phyloP scores from a whole-genome alignment of 768 basidiomycete species.

The Rhizopogon rudus region DNA sequence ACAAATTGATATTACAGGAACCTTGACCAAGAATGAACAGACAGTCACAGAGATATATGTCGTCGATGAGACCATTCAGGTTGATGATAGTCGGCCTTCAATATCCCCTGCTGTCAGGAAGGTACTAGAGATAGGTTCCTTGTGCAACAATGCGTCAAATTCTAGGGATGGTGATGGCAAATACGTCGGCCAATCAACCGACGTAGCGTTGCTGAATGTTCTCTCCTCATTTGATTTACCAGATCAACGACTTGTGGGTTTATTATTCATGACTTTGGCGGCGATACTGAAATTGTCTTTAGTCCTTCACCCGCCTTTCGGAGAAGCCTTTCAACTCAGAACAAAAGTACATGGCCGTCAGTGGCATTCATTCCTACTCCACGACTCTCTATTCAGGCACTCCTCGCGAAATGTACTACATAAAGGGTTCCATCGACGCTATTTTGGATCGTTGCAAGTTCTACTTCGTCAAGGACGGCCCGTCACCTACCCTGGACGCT shows the following conservation, averaged over 20 bases:
- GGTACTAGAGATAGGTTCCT: conserved; percentile 73
- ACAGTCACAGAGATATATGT: conserved; percentile 87
- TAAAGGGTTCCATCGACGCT: conserved; percentile 89
- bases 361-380: conserved; percentile 52
- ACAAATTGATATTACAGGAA: conserved; percentile 41
- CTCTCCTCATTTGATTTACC: conserved; percentile 58
- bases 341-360: conserved; percentile 89
- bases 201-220: conserved; percentile 86
- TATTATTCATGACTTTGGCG: neutral
- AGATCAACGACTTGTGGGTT: conserved; percentile 67
- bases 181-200: conserved; percentile 86
- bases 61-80: conserved; percentile 72
- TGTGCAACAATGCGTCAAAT: conserved; percentile 85
- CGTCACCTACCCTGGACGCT: conserved; percentile 74
- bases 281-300: conserved; percentile 2
- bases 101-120: conserved; percentile 66
- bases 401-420: conserved; percentile 75
- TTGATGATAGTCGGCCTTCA: conserved; percentile 46
- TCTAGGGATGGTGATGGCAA: conserved; percentile 62
- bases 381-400: conserved; percentile 23
- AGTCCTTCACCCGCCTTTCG: conserved; percentile 67
- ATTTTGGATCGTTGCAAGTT: conserved; percentile 83
- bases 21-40: conserved; percentile 93
- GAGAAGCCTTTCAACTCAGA: conserved; percentile 94
- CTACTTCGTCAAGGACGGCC: conserved; percentile 88